phyloP scores from a whole-genome alignment of 2,329 filamentous ascomycete species.

The Aspergillus felis region DNA sequence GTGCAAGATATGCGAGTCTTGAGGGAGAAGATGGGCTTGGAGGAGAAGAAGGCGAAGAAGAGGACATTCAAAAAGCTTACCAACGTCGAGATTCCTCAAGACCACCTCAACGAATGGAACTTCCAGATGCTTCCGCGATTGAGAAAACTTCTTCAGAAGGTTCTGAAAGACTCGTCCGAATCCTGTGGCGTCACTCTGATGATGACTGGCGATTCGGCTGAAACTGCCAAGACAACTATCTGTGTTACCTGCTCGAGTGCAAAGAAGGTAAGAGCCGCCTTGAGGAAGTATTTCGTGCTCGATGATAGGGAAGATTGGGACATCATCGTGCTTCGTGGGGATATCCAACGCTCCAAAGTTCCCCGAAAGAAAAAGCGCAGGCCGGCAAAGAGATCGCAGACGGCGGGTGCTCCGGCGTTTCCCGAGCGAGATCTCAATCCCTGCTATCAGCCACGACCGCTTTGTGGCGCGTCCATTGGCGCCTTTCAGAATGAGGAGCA shows the following conservation, averaged over 20 bases:
- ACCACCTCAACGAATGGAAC: constrained; percentile 57
- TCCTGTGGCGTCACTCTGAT: constrained; percentile 59
- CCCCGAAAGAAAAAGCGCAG: constrained; percentile 39
- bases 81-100: constrained; percentile 51
- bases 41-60: constrained; percentile 34
- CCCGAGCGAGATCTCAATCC: constrained; percentile 53
- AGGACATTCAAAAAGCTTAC: constrained; percentile 44
- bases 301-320: constrained; percentile 56
- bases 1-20: constrained; percentile 22
- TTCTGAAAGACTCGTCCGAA: constrained; percentile 56
- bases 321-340: constrained; percentile 58
- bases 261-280: constrained; percentile 54
- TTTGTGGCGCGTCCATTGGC: constrained; percentile 88
- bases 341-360: constrained; percentile 53
- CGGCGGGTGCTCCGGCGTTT: constrained; percentile 23
- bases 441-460: constrained; percentile 71
- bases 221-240: constrained; percentile 58
- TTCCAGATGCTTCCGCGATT: constrained; percentile 54
- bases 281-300: constrained; percentile 56
- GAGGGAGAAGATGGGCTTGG: constrained; percentile 18
- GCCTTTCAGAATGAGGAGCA: constrained; percentile 83
- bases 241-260: constrained; percentile 60
- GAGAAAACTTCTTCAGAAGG: constrained; percentile 56
- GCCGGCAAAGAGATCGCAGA: constrained; percentile 28
- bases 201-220: constrained; percentile 55